Percentiles rank a stretch among this genome's conserved stretches.
phyloP scores from a whole-genome alignment of 2,329 filamentous ascomycete genomes.

The Aspergillus sp. region DNA sequence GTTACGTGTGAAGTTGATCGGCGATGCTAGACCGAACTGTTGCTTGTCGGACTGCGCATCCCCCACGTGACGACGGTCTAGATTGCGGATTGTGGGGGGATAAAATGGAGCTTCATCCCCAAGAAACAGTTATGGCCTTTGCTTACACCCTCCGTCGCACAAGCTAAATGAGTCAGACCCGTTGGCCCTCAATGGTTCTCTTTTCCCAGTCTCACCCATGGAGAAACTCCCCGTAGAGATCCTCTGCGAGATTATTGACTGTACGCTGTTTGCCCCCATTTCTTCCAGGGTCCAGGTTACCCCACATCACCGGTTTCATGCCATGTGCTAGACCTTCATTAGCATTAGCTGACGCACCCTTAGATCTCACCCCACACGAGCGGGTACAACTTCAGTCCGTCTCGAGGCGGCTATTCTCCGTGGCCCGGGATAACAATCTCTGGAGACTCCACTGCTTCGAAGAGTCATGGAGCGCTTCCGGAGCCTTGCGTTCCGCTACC shows the following conservation, averaged over 20 bases:
- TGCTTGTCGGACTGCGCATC: background rate
- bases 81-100: constrained; percentile 19
- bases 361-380: constrained; percentile 65
- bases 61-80: constrained; percentile 20
- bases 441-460: constrained; percentile 78
- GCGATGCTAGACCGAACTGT: background rate
- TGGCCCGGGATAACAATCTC: constrained; percentile 72
- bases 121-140: constrained; percentile 8
- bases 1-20: background rate
- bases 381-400: constrained; percentile 70
- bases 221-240: constrained; percentile 66
- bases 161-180: constrained; percentile 16
- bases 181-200: constrained; percentile 31
- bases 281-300: constrained; percentile 13
- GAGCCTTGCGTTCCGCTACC: constrained; percentile 24
- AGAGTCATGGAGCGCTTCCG: constrained; percentile 67
- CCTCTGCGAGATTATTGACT: constrained; percentile 62
- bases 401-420: constrained; percentile 64
- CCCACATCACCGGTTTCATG: constrained; percentile 12
- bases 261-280: constrained; percentile 48
- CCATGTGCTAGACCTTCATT: constrained; percentile 23
- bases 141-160: constrained; percentile 6
- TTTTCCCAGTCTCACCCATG: constrained; percentile 37
- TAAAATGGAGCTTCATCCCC: constrained; percentile 8
- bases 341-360: constrained; percentile 17